Evolutionary conservation across 2,329 filamentous ascomycete genomes (phyloP).

Genomic region (Arthrocladium fulminans): DNA sequence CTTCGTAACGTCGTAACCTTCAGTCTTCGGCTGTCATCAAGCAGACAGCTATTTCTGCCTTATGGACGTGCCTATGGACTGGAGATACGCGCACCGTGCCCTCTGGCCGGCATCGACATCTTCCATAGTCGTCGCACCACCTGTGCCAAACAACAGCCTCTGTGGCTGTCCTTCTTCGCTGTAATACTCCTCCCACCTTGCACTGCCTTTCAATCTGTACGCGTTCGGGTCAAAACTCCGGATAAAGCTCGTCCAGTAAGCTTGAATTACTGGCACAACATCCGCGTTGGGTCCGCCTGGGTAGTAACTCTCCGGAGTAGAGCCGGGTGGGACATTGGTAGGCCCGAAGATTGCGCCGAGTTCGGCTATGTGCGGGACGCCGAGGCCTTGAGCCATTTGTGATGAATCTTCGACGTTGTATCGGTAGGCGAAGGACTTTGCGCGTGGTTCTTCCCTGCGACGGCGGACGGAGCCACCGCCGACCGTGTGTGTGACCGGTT

Average conservation of each 20-base stretch:
- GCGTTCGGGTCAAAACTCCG: conserved; percentile 57
- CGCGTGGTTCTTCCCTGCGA: neutral
- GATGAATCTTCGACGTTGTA: conserved; percentile 57
- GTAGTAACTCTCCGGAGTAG: conserved; percentile 1
- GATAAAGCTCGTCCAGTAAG: conserved; percentile 69
- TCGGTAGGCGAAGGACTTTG: conserved; percentile 50
- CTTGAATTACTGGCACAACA: conserved; percentile 55
- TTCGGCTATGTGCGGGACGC: conserved; percentile 61
- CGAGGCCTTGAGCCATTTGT: conserved; percentile 46
- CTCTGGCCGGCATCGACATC: conserved; percentile 32
- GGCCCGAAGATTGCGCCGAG: conserved; percentile 59
- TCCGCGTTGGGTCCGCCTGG: conserved; percentile 41
- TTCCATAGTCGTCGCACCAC: conserved; percentile 39
- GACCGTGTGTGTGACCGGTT: neutral
- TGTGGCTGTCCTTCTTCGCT: conserved; percentile 23
- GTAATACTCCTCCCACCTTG: conserved; percentile 15
- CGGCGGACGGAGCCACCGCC: neutral
- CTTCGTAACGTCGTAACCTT: neutral
- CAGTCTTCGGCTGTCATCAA: too few relatives aligned
- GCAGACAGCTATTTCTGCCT: conserved; percentile 33
- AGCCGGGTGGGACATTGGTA: conserved; percentile 38
- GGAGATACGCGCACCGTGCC: conserved; percentile 42
- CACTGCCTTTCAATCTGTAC: conserved; percentile 8
- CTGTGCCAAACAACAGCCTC: conserved; percentile 38
- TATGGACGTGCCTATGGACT: conserved; percentile 40